Evolutionary conservation across 2,329 filamentous ascomycete species (phyloP).

Genomic region (Sporothrix mexicana): DNA sequence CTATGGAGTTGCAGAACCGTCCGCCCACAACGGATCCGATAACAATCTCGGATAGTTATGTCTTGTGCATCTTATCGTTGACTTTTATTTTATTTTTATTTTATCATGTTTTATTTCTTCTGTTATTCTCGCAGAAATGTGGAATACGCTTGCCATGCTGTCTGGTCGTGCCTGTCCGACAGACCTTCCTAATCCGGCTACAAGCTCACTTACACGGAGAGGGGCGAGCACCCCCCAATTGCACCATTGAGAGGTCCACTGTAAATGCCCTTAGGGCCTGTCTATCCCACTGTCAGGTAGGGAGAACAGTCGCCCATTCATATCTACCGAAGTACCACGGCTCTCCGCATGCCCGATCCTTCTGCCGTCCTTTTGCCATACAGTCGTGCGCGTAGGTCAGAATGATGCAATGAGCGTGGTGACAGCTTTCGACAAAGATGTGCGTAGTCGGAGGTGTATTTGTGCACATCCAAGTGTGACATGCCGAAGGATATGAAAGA

Average conservation of each 20-base stretch:
- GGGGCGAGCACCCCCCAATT: not conserved
- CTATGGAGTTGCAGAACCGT: not conserved
- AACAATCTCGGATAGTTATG: too few relatives aligned
- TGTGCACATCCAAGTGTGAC: not conserved
- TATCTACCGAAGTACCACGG: slow-evolving; percentile 5
- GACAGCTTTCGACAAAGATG: not conserved
- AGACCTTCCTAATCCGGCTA: slow-evolving; percentile 25
- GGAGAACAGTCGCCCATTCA: too few relatives aligned
- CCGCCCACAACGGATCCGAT: not conserved
- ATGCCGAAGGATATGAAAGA: not conserved
- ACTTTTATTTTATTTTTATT: not conserved
- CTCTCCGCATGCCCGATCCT: not conserved
- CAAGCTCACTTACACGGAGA: not conserved
- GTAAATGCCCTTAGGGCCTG: not conserved
- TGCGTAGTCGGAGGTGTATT: not conserved
- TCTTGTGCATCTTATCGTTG: not conserved
- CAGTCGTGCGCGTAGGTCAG: slow-evolving; percentile 8
- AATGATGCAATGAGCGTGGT: not conserved
- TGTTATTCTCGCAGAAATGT: not conserved
- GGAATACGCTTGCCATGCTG: not conserved
- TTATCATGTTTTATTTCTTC: not conserved
- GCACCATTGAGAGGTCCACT: slow-evolving; percentile 3
- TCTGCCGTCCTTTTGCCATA: not conserved
- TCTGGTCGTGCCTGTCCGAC: not conserved
- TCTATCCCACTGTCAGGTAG: not conserved